Evolutionary conservation across 1,284 basidiomycete species (phyloP), one percentile per base, ranked within the genome.

Genomic region (Paramarasmius palmivorus): DNA sequence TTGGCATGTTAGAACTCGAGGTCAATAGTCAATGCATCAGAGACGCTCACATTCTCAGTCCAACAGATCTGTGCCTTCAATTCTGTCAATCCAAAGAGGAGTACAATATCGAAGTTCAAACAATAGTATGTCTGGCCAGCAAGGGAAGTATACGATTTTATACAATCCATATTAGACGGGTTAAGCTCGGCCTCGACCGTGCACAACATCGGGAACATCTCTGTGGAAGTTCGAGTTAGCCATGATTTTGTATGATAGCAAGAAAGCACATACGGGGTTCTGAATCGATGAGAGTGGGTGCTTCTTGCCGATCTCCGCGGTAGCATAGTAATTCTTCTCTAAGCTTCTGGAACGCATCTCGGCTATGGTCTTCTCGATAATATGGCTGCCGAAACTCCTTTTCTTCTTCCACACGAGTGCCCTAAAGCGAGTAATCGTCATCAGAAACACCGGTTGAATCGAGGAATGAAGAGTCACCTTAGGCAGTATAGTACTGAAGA

Each of bases 401-500:
- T 22, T 29, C 25, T 14, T 54, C 56, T 17, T 26, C 20, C 3
- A 52, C 49, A 17, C 32, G 34, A n/a, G 35, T 34, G 14, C 35
- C 50, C 57, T 58, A n/a, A n/a, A n/a, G n/a, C 37, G 25, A 10
- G 22, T 36, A 4, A 14, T n/a, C 14, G 50, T 17, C 14, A 51
- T 35, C 20, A n/a, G 2, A n/a, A 20, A n/a, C 20, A 26, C 19
- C 17, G 52, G 57, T 14, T 74, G 41, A 23, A 74, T 73, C 1
- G 61, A 53, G 2, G 54, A 57, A 57, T n/a, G n/a, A 75, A 73
- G 3, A 52, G 57, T 9, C 55, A 22, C 41, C 41, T 44, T 10
- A 29, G 34, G 19, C 29, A 47, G 10, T 23, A 73, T 74, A 1
- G 60, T 53, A 1, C 53, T 57, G 57, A 74, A 73, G 3, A 50